Percentiles rank a stretch among this genome's conserved stretches.
These are phyloP conservation scores for Lichtheimia hyalospora DNA, from an alignment of 371 early-diverging fungal species.

Conservation along the genomic window DNA sequence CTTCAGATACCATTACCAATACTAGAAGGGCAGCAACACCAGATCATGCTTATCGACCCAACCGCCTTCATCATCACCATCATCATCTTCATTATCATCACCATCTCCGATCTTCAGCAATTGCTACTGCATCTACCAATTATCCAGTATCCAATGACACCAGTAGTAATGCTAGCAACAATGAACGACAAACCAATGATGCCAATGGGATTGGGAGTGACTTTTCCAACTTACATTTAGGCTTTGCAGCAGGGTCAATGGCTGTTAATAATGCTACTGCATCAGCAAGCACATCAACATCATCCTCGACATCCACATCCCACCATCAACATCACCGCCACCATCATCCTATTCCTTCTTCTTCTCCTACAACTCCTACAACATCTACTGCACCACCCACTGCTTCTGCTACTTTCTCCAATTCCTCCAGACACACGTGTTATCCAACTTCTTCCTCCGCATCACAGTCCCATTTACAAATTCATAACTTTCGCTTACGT, in stretches of 20 bases:
- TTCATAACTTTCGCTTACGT: slow-evolving; percentile 19
- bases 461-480: slow-evolving; percentile 22
- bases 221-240: slow-evolving; percentile 17
- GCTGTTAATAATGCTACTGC: neutral
- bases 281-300: neutral
- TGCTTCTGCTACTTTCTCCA: slow-evolving; percentile 6
- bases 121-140: neutral
- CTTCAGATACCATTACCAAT: slow-evolving; percentile 7
- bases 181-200: neutral
- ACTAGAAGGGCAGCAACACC: slow-evolving; percentile 35
- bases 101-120: slow-evolving; percentile 6
- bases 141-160: neutral
- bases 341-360: neutral
- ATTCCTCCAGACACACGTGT: neutral
- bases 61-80: slow-evolving; percentile 13
- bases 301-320: neutral
- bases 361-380: slow-evolving; percentile 1
- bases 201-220: slow-evolving; percentile 14
- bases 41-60: slow-evolving; percentile 21
- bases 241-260: slow-evolving; percentile 1
- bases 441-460: slow-evolving; percentile 6
- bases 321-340: slow-evolving; percentile 10
- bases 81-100: slow-evolving; percentile 14
- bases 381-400: slow-evolving; percentile 8
- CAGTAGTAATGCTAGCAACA: slow-evolving; percentile 8